Evolutionary conservation across 176 grass and related monocot species (phyloP), one percentile per base, ranked within the genome.

Genomic region (Aegilops tauschii): DNA sequence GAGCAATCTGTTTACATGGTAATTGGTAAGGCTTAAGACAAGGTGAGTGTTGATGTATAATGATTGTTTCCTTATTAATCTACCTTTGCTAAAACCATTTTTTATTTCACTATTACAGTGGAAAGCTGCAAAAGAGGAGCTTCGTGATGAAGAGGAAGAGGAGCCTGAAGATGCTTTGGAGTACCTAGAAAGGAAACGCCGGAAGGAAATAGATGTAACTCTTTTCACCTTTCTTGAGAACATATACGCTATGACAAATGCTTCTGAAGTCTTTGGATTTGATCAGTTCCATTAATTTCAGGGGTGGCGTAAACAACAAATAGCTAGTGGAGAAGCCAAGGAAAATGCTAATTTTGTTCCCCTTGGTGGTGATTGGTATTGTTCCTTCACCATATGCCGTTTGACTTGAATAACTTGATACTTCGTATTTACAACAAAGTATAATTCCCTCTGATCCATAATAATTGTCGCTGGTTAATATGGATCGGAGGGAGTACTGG

Each of bases 111-210:
- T 42, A 79, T 71, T 85, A 85, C 72, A 99, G 97, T 99, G 97
- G 97, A 99, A 94, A 83, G 97, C 97, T 78, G 97, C 94, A 83
- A 96, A 96, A 82, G 97, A 99, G 81, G 97, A 99, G 86, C 90
- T 98, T 86, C 90, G 91, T 16, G 85, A 90, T 34, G 93, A 98
- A 54, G 83, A 93, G 68, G 95, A 93, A 66, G 95, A 97, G 28
- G 96, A 97, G 73, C 92, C 94, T 65, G 90, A 94, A 87, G 92
- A 84, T 93, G 83, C 94, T 85, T 88, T 92, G 69, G 97, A 93
- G 63, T 80, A 85, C 49, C 56, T 97, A 81, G 94, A 99, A 91
- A 94, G 82, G 76, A 99, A 96, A 66, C 94, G 92, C 3, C 92
- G 91, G 42, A 99, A 93, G 69, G 97, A 96, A 84, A 97, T 99